A percentile compares a stretch with the other conserved stretches of the same genome.
Conservation (phyloP, 2,329 filamentous ascomycete species). For the Calonectria pseudoturangicola region DNA sequence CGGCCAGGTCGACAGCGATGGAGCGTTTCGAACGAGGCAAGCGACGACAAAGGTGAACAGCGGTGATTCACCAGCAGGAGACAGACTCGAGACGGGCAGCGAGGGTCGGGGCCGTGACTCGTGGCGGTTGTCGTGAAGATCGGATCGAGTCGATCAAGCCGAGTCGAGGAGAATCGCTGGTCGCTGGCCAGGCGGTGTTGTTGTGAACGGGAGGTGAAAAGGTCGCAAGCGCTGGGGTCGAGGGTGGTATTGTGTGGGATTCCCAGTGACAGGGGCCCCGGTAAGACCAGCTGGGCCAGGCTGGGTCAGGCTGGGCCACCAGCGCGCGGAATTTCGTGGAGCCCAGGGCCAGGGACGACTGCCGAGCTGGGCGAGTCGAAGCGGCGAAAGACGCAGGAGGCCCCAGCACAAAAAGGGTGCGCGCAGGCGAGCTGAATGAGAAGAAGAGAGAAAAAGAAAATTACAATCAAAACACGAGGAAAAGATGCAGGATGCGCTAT, state of each 20-base stretch:
- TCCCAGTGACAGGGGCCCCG: constrained; percentile 51
- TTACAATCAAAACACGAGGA: background rate
- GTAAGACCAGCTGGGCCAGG: constrained; percentile 45
- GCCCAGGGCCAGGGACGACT: constrained; percentile 54
- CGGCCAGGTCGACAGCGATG: constrained; percentile 34
- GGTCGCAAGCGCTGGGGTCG: constrained; percentile 56
- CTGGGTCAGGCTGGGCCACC: constrained; percentile 41
- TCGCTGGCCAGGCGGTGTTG: constrained; percentile 54
- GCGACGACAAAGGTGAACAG: constrained; percentile 29
- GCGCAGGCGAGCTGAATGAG: constrained; percentile 18
- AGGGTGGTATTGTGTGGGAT: constrained; percentile 53
- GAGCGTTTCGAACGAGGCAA: constrained; percentile 38
- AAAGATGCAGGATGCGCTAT: background rate
- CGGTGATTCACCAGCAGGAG: constrained; percentile 49
- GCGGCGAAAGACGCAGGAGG: constrained; percentile 40
- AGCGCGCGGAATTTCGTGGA: constrained; percentile 50
- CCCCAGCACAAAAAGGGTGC: constrained; percentile 37
- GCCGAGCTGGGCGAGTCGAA: constrained; percentile 52
- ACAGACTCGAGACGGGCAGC: constrained; percentile 30
- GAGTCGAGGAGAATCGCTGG: constrained; percentile 44
- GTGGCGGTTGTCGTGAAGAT: constrained; percentile 41
- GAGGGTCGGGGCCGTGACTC: constrained; percentile 37
- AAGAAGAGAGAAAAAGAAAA: constrained; percentile 8
- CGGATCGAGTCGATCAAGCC: constrained; percentile 36
- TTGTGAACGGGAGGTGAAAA: constrained; percentile 53